A percentile compares a stretch with the other conserved stretches of the same genome.
These are phyloP conservation scores for Diaporthe caulivora DNA, from an alignment of 2,329 filamentous ascomycete species.

Conservation along the genomic window DNA sequence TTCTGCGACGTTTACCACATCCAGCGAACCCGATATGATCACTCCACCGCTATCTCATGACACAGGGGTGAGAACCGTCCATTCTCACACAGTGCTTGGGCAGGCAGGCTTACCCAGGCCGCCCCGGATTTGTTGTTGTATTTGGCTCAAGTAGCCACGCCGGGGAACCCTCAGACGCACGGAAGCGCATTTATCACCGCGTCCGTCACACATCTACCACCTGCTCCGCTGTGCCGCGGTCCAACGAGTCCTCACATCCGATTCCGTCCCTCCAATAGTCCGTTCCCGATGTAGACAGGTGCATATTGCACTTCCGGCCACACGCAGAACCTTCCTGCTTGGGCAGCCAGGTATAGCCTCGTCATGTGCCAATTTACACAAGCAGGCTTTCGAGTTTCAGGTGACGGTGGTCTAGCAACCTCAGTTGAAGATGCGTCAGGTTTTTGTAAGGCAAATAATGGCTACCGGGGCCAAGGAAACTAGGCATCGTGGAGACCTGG, in stretches of 20 bases:
- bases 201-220: slow-evolving; percentile 6
- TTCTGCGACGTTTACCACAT: background rate
- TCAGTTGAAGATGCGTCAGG: background rate
- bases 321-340: background rate
- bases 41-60: background rate
- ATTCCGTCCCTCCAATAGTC: slow-evolving; percentile 1
- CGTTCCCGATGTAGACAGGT: slow-evolving; percentile 5
- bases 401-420: no score
- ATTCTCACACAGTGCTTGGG: background rate
- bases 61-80: background rate
- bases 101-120: background rate
- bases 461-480: background rate
- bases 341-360: background rate
- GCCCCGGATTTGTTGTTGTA: background rate
- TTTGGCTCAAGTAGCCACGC: background rate
- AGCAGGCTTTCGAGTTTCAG: background rate
- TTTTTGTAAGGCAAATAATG: background rate
- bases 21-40: background rate
- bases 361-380: background rate
- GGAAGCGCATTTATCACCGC: slow-evolving; percentile 7
- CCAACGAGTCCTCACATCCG: slow-evolving; percentile 4
- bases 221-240: background rate
- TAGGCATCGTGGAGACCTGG: background rate
- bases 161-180: background rate
- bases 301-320: slow-evolving; percentile 25